Conservation (phyloP, 305 asterid species). For the Fraxinus latifolia region DNA sequence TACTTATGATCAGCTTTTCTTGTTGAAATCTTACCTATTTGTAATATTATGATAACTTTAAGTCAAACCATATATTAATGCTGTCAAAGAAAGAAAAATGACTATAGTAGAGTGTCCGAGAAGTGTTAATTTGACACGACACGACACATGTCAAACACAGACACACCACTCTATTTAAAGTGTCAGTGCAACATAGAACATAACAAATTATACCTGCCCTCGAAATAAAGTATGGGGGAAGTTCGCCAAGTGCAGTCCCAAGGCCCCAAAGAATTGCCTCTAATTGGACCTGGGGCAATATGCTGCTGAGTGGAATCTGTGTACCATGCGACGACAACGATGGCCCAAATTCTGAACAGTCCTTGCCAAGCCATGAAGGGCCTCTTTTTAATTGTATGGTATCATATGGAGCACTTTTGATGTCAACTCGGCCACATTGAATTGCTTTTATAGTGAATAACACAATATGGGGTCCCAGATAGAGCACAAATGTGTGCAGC, state of each 20-base stretch:
- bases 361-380: slow-evolving; percentile 81
- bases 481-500: slow-evolving; percentile 86
- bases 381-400: slow-evolving; percentile 62
- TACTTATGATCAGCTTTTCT: too few species aligned
- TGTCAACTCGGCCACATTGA: slow-evolving; percentile 84
- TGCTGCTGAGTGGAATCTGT: slow-evolving; percentile 66
- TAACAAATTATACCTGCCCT: slow-evolving; percentile 59
- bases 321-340: slow-evolving; percentile 50
- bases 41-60: too few species aligned
- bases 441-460: slow-evolving; percentile 79
- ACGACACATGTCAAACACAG: too few species aligned
- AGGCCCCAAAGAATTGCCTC: slow-evolving; percentile 88
- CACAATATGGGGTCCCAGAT: slow-evolving; percentile 91
- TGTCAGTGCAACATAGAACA: background rate
- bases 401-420: slow-evolving; percentile 83
- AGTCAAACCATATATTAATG: too few species aligned
- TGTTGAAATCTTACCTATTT: too few species aligned
- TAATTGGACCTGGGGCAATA: slow-evolving; percentile 77
- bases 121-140: too few species aligned
- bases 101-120: too few species aligned
- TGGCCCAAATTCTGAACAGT: slow-evolving; percentile 68
- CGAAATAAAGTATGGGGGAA: slow-evolving; percentile 87
- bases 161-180: too few species aligned
- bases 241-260: slow-evolving; percentile 94
- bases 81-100: too few species aligned